A percentile compares a stretch with the other conserved stretches of the same genome.
Evolutionary conservation across 2,329 filamentous ascomycete genomes (phyloP).

Genomic region (Blumeriella jaapii): DNA sequence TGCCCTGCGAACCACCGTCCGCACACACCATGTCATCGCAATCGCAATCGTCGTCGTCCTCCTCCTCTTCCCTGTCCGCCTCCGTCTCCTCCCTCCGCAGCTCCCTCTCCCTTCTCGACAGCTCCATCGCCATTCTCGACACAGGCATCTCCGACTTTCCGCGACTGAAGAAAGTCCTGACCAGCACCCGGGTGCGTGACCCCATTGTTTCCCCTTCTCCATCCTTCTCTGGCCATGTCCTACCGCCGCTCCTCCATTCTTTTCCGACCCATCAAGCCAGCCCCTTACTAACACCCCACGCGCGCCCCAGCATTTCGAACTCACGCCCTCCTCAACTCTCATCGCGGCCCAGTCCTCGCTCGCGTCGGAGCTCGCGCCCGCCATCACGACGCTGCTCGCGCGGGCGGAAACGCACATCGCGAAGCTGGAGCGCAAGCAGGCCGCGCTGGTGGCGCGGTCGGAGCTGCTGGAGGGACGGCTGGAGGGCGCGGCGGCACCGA

Average conservation of each 20-base stretch:
- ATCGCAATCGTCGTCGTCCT: too few species aligned
- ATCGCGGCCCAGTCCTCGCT: slow-evolving; percentile 52
- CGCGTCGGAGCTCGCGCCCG: slow-evolving; percentile 60
- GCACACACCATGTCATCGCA: slow-evolving; percentile 3
- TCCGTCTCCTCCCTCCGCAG: slow-evolving; percentile 26
- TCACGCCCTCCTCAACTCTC: slow-evolving; percentile 55
- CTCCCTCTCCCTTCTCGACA: slow-evolving; percentile 29
- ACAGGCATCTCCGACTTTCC: slow-evolving; percentile 27
- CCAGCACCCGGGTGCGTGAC: slow-evolving; percentile 28
- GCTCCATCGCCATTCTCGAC: slow-evolving; percentile 29
- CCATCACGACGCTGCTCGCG: slow-evolving; percentile 50
- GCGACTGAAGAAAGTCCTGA: slow-evolving; percentile 27
- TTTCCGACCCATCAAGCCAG: slow-evolving; percentile 59
- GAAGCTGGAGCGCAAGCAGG: slow-evolving; percentile 54
- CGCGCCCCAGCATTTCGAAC: slow-evolving; percentile 59
- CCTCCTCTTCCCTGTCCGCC: slow-evolving; percentile 15
- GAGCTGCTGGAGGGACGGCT: slow-evolving; percentile 56
- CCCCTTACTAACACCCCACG: slow-evolving; percentile 54
- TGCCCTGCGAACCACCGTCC: too few species aligned
- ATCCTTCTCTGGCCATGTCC: not conserved
- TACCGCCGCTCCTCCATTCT: not conserved
- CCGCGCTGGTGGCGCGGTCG: slow-evolving; percentile 51
- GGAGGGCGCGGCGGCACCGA: slow-evolving; percentile 28
- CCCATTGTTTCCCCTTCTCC: not conserved
- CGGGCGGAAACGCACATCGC: slow-evolving; percentile 53